Evolutionary conservation across 2,329 filamentous ascomycete species (phyloP), one percentile per base, ranked within the genome.

Genomic region (Diplodia intermedia): DNA sequence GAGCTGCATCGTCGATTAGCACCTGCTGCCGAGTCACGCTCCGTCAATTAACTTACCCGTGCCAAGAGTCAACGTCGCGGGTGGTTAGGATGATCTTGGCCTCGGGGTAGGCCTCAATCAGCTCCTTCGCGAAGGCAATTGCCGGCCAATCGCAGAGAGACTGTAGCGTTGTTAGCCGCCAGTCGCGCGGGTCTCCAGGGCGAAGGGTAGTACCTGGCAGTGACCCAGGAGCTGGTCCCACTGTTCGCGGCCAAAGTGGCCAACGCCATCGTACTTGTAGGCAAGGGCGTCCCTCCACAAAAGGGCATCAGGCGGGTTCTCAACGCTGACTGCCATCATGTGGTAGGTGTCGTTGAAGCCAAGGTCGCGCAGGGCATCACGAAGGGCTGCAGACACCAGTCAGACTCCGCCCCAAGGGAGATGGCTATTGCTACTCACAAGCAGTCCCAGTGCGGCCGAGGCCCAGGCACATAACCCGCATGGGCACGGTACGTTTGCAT

Each of bases 381-480:
- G 85, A 74, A 91, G 86, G 53, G 89, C 86, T 75, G 70, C 69
- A 65, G 9, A 71, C 43, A n/a, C 40, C 71, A 36, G 71, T 72
- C 54, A 38, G 69, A 33, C 75, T 63, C 20, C 72, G 73, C 75
- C 75, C 3, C 73, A 70, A 31, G 50, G 43, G 29, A n/a, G 67
- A 75, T 71, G 0, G 73, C 69, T 5, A 69, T 75, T 76, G 43
- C 73, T 76, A 82, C 84, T 75, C 83, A 87, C 88, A 91, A 40
- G 89, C 86, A 73, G 90, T 92, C 74, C 90, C 90, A 9, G 90
- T 92, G 70, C 90, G 85, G 67, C 89, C 88, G 20, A 91, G 83
- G 55, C 90, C 90, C 0, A 93, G 84, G 56, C 89, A 86, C 40
- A 92, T 86, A 56, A 92, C 87, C 76, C 87, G 87, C 90, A 92